Conservation (phyloP, 2,329 filamentous ascomycete genomes). For the Cryphonectria parasitica region DNA sequence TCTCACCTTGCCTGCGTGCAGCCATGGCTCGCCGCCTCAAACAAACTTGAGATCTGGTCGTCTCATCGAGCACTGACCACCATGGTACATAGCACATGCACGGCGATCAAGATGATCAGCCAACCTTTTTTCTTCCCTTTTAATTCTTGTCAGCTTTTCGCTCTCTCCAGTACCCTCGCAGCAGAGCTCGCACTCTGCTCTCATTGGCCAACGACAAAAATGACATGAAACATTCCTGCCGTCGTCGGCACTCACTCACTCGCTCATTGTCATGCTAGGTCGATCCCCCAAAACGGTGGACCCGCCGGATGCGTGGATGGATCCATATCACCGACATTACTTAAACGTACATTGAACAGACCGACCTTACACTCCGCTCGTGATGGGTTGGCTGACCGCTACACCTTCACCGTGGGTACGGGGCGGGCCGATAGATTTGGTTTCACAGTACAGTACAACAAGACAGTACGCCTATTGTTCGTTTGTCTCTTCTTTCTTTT, state of each 20-base stretch:
- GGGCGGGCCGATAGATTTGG: background rate
- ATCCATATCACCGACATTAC: constrained; percentile 1
- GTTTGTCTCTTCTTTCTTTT: background rate
- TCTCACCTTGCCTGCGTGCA: background rate
- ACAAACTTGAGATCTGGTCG: background rate
- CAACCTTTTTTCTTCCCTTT: background rate
- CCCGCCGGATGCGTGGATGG: background rate
- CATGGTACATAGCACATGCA: background rate
- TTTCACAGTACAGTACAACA: background rate
- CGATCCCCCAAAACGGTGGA: constrained; percentile 5
- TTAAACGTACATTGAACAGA: background rate
- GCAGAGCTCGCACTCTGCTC: background rate
- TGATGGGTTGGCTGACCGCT: constrained; percentile 14
- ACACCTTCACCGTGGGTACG: constrained; percentile 1
- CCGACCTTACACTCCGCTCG: constrained; percentile 6
- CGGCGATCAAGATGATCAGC: background rate
- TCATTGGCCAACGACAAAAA: constrained; percentile 7
- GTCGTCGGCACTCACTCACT: background rate
- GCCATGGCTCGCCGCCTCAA: background rate
- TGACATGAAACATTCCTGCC: background rate
- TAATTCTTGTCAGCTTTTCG: background rate
- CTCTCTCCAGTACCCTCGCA: background rate
- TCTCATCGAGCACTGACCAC: background rate
- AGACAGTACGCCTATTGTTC: background rate
- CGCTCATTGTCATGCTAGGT: background rate